Conservation (phyloP, 2,329 filamentous ascomycete species). For the Ophiobolus disseminans region DNA sequence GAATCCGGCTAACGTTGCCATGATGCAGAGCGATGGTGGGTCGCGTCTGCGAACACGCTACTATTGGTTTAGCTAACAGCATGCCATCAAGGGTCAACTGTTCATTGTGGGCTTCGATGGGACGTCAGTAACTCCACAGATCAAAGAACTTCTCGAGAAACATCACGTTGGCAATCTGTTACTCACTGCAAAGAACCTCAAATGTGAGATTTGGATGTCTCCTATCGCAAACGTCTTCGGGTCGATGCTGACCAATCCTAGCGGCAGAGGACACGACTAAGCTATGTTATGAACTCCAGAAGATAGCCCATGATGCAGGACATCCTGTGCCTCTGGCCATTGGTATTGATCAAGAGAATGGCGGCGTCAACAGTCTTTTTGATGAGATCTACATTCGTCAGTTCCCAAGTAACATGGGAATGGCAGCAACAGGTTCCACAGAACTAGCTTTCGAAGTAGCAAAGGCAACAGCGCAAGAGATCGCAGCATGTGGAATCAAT, state of each 20-base stretch:
- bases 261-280: slow-evolving; percentile 89
- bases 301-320: slow-evolving; percentile 86
- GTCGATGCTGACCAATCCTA: slow-evolving; percentile 52
- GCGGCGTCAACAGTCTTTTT: slow-evolving; percentile 94
- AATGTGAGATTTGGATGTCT: slow-evolving; percentile 64
- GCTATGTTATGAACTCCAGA: slow-evolving; percentile 89
- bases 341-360: slow-evolving; percentile 95
- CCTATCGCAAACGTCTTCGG: slow-evolving; percentile 11
- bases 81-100: slow-evolving; percentile 73
- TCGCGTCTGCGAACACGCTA: slow-evolving; percentile 21
- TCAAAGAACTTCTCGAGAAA: slow-evolving; percentile 78
- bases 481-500: slow-evolving; percentile 92
- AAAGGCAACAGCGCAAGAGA: slow-evolving; percentile 90
- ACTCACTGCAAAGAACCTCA: slow-evolving; percentile 83
- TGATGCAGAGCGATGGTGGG: slow-evolving; percentile 55
- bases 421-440: slow-evolving; percentile 87
- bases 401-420: slow-evolving; percentile 95
- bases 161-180: slow-evolving; percentile 89
- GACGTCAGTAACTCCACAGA: slow-evolving; percentile 81
- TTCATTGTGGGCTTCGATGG: slow-evolving; percentile 88
- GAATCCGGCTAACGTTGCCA: slow-evolving; percentile 45
- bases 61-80: slow-evolving; percentile 35
- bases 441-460: slow-evolving; percentile 88
- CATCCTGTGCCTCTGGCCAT: slow-evolving; percentile 90
- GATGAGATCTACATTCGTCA: slow-evolving; percentile 96